Percentiles rank a stretch among this genome's conserved stretches.
These are phyloP conservation scores for Fusarium brevicatenulatum DNA, from an alignment of 2,329 filamentous ascomycete species.

Conservation along the genomic window DNA sequence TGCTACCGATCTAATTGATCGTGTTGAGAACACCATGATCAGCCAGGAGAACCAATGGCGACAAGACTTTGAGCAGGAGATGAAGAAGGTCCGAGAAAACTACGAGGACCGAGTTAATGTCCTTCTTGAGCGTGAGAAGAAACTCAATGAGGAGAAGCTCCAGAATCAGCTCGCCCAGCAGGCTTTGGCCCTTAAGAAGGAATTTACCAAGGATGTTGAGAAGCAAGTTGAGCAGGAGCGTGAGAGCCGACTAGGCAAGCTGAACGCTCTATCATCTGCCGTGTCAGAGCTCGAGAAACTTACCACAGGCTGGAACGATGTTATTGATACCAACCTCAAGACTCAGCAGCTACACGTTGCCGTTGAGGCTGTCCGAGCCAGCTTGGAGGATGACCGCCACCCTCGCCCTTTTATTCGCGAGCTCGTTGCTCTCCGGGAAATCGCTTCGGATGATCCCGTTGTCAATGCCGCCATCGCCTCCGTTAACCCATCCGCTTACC, in stretches of 20 bases:
- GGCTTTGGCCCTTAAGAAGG: conserved; percentile 85
- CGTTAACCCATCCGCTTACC: conserved; percentile 93
- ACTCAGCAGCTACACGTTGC: conserved; percentile 97
- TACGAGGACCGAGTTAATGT: conserved; percentile 84
- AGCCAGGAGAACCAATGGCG: conserved; percentile 85
- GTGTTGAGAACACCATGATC: conserved; percentile 85
- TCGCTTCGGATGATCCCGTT: conserved; percentile 83
- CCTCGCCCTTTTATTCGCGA: conserved; percentile 91
- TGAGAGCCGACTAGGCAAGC: conserved; percentile 83
- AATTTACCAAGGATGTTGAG: conserved; percentile 82
- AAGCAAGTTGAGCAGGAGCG: conserved; percentile 89
- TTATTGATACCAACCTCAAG: conserved; percentile 89
- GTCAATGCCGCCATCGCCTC: conserved; percentile 95
- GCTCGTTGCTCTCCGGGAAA: conserved; percentile 93
- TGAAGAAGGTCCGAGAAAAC: conserved; percentile 77
- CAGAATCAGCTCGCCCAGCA: conserved; percentile 91
- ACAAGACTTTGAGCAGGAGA: conserved; percentile 87
- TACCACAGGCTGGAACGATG: conserved; percentile 87
- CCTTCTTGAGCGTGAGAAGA: conserved; percentile 80
- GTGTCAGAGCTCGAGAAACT: conserved; percentile 88
- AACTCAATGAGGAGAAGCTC: conserved; percentile 83
- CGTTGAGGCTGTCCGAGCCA: conserved; percentile 89
- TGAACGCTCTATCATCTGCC: conserved; percentile 79
- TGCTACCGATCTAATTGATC: conserved; percentile 85
- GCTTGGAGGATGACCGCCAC: conserved; percentile 75